Conservation (phyloP, 768 basidiomycete species). For the Psilocybe sp. region DNA sequence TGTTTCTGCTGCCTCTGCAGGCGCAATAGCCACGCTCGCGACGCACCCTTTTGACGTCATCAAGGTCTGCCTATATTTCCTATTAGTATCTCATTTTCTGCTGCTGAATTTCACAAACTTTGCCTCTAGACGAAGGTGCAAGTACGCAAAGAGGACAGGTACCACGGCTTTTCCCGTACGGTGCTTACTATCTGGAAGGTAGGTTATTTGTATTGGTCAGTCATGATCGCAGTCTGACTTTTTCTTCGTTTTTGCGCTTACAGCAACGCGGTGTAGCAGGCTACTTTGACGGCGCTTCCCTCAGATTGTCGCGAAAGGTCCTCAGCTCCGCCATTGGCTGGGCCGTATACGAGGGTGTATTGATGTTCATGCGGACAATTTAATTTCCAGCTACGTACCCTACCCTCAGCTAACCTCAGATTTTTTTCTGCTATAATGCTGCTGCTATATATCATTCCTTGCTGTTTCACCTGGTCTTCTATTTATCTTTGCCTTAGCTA, state of each 20-base stretch:
- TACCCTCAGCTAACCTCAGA: too few relatives aligned
- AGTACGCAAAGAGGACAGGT: slow-evolving; percentile 75
- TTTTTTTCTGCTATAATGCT: too few relatives aligned
- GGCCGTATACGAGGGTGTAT: slow-evolving; percentile 83
- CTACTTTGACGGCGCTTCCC: slow-evolving; percentile 83
- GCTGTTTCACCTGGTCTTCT: too few relatives aligned
- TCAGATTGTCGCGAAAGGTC: slow-evolving; percentile 84
- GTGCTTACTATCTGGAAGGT: slow-evolving; percentile 68
- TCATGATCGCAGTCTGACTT: neutral
- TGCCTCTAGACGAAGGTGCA: slow-evolving; percentile 80
- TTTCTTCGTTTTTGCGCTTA: too few relatives aligned
- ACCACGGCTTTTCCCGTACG: slow-evolving; percentile 70
- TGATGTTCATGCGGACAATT: slow-evolving; percentile 51
- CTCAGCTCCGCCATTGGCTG: slow-evolving; percentile 88
- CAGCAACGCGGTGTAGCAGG: slow-evolving; percentile 80
- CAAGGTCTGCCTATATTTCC: slow-evolving; percentile 54
- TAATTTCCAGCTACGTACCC: neutral
- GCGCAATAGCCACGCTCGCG: slow-evolving; percentile 76
- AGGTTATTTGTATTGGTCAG: slow-evolving; percentile 17
- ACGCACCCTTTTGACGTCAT: slow-evolving; percentile 95
- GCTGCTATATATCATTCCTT: too few relatives aligned
- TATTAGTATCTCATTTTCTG: neutral
- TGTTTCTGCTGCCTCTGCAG: slow-evolving; percentile 74
- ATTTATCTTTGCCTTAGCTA: too few relatives aligned
- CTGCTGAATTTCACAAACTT: neutral